Evolutionary conservation across 2,329 filamentous ascomycete species (phyloP).

Genomic region (Gliomastix tumulicola): DNA sequence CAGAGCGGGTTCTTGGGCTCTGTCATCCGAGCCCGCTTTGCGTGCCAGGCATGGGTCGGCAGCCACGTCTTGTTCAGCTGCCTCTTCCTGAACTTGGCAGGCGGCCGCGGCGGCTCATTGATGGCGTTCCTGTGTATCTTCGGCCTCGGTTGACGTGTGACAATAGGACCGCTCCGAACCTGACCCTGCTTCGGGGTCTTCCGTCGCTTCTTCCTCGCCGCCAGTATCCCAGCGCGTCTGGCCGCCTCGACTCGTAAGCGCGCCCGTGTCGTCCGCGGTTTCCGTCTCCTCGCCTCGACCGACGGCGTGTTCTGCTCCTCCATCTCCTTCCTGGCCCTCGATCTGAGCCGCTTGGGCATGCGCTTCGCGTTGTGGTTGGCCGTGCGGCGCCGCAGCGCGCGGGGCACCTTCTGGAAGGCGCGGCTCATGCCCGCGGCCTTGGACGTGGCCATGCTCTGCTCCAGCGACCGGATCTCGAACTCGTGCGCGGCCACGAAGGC

Average conservation of each 20-base stretch:
- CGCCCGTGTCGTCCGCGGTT: constrained; percentile 48
- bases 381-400: constrained; percentile 75
- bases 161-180: no score
- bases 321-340: constrained; percentile 68
- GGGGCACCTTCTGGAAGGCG: constrained; percentile 87
- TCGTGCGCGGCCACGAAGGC: constrained; percentile 80
- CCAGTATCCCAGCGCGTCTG: constrained; percentile 59
- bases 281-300: constrained; percentile 58
- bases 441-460: constrained; percentile 72
- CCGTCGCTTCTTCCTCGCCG: constrained; percentile 46
- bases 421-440: constrained; percentile 56
- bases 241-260: constrained; percentile 69
- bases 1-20: constrained; percentile 72
- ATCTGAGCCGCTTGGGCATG: constrained; percentile 70
- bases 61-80: constrained; percentile 89
- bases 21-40: constrained; percentile 88
- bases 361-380: constrained; percentile 93
- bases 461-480: constrained; percentile 81
- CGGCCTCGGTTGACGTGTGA: constrained; percentile 37
- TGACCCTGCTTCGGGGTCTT: constrained; percentile 25
- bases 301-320: constrained; percentile 84
- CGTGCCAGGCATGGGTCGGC: constrained; percentile 89
- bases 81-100: constrained; percentile 72
- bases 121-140: constrained; percentile 66
- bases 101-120: constrained; percentile 48